Base-by-base conservation (phyloP, 2,329 filamentous ascomycete species). In the Aureobasidium musti region DNA sequence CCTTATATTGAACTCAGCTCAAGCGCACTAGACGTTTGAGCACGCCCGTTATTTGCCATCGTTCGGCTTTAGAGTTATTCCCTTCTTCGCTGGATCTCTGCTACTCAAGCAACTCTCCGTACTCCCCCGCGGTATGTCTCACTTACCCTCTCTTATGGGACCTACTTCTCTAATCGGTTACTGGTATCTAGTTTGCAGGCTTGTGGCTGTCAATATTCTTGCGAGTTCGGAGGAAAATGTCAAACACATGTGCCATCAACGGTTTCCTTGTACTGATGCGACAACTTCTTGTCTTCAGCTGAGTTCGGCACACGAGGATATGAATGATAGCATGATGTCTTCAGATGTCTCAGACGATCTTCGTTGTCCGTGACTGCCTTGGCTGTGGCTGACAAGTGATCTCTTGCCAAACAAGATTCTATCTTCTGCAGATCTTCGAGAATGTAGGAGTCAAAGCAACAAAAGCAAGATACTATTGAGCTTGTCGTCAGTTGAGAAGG, bases 31-130 rank as follows among this genome's bases (percentile, higher is more conserved):
- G 33, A 45, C 39, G 37, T 28, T 43, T 33, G 1, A 13, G 21
- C 39, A 6, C 7, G 54, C 21, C 54, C 54, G 54, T 59, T 59
- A 43, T 57, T 59, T 59, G 54, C 54, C 54, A 59, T 59, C 54
- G 37, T 43, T 17, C 23, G 39, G 39, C 37, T 59, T 45, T 45
- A 43, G 2, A 17, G 30, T 21, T 10, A n/a, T 54, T 54, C 13
- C 26, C 19, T 43, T 59, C 23, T 45, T 43, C 37, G 17, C 7
- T 19, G 39, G 21, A 14, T n/a, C 17, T 33, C 26, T 45, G 39
- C 39, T 59, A 33, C 2, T 14, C 30, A 19, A 26, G 19, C 28
- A n/a, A n/a, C 3, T 37, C 30, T 53, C 50, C 35, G 5, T n/a
- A 23, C 30, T 23, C 8, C 14, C 37, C 35, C 37, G n/a, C 14